These are phyloP conservation scores for Naumovozyma baii DNA, from an alignment of 805 yeast genomes.

Conservation along the genomic window DNA sequence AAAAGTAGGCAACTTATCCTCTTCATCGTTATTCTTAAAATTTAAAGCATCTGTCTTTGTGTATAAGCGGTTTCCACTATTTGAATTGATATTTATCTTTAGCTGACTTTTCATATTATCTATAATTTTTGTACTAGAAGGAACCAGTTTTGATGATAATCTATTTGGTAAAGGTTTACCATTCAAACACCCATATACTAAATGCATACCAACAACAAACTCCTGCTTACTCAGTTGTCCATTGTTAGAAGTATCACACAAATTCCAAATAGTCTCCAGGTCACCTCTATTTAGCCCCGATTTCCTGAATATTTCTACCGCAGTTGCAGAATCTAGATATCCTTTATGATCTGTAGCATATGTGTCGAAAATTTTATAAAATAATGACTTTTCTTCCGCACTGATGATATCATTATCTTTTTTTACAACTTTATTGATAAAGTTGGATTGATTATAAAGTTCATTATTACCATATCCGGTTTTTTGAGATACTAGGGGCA, in stretches of 20 bases:
- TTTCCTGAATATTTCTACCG: slow-evolving; percentile 78
- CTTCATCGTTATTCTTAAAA: slow-evolving; percentile 73
- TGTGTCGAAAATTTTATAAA: slow-evolving; percentile 76
- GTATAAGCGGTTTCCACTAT: slow-evolving; percentile 2
- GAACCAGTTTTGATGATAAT: slow-evolving; percentile 81
- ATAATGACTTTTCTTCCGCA: slow-evolving; percentile 74
- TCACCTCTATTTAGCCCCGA: slow-evolving; percentile 82
- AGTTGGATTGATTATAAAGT: slow-evolving; percentile 27
- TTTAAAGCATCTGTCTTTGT: slow-evolving; percentile 30
- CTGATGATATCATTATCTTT: slow-evolving; percentile 57
- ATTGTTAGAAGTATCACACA: slow-evolving; percentile 70
- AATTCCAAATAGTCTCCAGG: slow-evolving; percentile 81
- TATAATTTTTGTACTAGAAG: slow-evolving; percentile 70
- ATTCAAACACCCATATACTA: slow-evolving; percentile 79
- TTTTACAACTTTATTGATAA: slow-evolving; percentile 30
- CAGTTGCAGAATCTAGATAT: slow-evolving; percentile 63
- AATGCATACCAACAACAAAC: slow-evolving; percentile 93
- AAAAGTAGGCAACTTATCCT: slow-evolving; percentile 54
- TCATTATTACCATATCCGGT: slow-evolving; percentile 36
- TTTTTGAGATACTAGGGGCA: slow-evolving; percentile 33
- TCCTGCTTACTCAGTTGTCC: slow-evolving; percentile 82
- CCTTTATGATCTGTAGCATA: slow-evolving; percentile 74
- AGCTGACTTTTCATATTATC: slow-evolving; percentile 55
- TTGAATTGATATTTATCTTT: slow-evolving; percentile 8
- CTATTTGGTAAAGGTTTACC: slow-evolving; percentile 72